Evolutionary conservation across 768 basidiomycete species (phyloP), one percentile per base, ranked within the genome.

Genomic region (Dentipellis fragilis): DNA sequence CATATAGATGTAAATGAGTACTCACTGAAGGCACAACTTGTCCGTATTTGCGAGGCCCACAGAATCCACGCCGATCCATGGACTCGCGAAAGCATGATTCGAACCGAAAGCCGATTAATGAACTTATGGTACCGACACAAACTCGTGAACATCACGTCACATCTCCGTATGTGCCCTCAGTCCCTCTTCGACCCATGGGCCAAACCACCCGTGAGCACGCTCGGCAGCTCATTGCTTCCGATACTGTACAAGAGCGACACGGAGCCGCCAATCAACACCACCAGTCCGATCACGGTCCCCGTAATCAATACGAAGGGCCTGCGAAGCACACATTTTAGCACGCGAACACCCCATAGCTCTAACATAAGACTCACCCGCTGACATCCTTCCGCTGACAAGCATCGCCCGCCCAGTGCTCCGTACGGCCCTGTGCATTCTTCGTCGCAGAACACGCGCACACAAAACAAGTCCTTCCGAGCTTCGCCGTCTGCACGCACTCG

Each of bases 361-460:
- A 39, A n/a, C 1, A 36, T 46, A 19, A 10, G 12, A 80, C 87
- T 58, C 64, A 89, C 89, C 80, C 81, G 74, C 87, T 90, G 49
- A 92, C 71, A 64, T 93, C 90, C 69, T 81, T 83, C 59, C 83
- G 78, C 73, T 91, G 82, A 61, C 90, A 93, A 59, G 74, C 79
- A 52, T 78, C 75, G 4, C 90, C 90, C 1, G 78, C 89, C 89
- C 90, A 93, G 35, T 68, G 69, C 58, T 83, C 78, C 3, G 76
- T 80, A 66, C 81, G 76, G n/a, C 81, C 77, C 22, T 73, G 68
- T 10, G 75, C 75, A 54, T 77, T 71, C 49, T 76, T 77, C 10
- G 80, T 84, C 23, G 68, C 72, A 1, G 58, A 53, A 58, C 78
- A 81, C 3, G 69, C 65, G 57, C 80, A 80, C 0, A 71, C 67